phyloP scores from a whole-genome alignment of 2,329 filamentous ascomycete genomes.

The Clonostachys rhizophaga region DNA sequence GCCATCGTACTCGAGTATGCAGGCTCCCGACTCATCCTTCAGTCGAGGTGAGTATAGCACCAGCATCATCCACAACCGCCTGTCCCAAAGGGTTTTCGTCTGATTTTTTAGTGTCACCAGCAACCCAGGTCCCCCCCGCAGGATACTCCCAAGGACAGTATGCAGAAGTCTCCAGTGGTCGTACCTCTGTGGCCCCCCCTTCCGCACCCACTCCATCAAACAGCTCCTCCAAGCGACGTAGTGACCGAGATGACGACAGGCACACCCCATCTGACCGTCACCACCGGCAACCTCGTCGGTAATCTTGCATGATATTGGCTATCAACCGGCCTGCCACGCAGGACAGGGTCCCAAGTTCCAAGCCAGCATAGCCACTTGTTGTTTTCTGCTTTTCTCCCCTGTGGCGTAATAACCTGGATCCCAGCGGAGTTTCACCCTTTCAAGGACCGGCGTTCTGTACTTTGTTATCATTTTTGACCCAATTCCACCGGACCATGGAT shows the following conservation, averaged over 20 bases:
- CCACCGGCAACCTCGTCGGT: slow-evolving; percentile 30
- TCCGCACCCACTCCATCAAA: slow-evolving; percentile 19
- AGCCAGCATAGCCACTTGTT: slow-evolving; percentile 6
- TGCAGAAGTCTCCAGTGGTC: slow-evolving; percentile 37
- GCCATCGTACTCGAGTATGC: slow-evolving; percentile 30
- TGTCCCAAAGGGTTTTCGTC: slow-evolving; percentile 10
- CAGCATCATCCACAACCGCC: slow-evolving; percentile 4
- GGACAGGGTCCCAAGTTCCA: too few species aligned
- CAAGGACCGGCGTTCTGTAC: slow-evolving; percentile 2
- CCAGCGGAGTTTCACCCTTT: slow-evolving; percentile 1
- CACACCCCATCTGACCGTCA: slow-evolving; percentile 26
- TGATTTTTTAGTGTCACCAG: slow-evolving; percentile 49
- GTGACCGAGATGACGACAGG: slow-evolving; percentile 35
- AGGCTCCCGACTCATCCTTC: slow-evolving; percentile 48
- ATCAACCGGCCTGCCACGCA: too few species aligned
- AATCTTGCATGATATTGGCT: slow-evolving; percentile 5
- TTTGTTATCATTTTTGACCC: background rate
- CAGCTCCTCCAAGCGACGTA: slow-evolving; percentile 28
- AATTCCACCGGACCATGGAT: too few species aligned
- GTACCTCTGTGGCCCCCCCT: slow-evolving; percentile 29
- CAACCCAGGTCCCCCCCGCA: slow-evolving; percentile 10
- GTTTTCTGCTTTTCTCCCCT: slow-evolving; percentile 8
- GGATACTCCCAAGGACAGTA: slow-evolving; percentile 37
- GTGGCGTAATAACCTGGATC: too few species aligned
- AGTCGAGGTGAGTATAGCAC: slow-evolving; percentile 55